These are phyloP conservation scores for Solanum bukasovii DNA, from an alignment of 257 asterid genomes.

Conservation along the genomic window DNA sequence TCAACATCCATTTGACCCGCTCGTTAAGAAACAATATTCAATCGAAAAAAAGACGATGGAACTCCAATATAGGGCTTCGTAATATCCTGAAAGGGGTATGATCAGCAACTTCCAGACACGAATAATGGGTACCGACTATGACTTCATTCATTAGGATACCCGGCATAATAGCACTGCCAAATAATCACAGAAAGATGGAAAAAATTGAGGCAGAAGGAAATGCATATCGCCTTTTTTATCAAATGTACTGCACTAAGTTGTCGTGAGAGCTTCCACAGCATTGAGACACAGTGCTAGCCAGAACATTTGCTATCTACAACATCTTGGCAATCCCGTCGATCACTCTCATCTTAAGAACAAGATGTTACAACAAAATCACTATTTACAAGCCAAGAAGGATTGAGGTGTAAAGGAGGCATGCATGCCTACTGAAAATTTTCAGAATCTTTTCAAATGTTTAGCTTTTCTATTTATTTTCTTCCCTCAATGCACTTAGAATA, in stretches of 20 bases:
- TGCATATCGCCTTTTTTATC: neutral
- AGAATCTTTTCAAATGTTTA: neutral
- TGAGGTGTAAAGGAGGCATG: neutral
- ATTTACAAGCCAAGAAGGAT: neutral
- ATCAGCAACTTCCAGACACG: neutral
- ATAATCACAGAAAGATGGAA: neutral
- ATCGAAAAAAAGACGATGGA: too few relatives aligned
- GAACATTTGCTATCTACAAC: neutral
- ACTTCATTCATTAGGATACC: neutral
- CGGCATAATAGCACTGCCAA: neutral
- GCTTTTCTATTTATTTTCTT: constrained; percentile 12
- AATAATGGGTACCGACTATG: neutral
- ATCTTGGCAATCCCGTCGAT: neutral
- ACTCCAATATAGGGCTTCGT: too few relatives aligned
- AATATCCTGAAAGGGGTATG: neutral
- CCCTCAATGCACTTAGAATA: constrained; percentile 26
- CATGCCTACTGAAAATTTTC: neutral
- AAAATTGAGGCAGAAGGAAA: neutral
- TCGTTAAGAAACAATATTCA: too few relatives aligned
- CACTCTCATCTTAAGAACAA: neutral
- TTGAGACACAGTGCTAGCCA: neutral
- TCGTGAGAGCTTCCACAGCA: neutral
- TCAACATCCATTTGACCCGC: too few relatives aligned
- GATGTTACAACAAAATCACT: neutral
- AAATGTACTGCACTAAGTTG: neutral